These are phyloP conservation scores for Rehmannia glutinosa DNA, from an alignment of 257 asterid species.

Conservation along the genomic window DNA sequence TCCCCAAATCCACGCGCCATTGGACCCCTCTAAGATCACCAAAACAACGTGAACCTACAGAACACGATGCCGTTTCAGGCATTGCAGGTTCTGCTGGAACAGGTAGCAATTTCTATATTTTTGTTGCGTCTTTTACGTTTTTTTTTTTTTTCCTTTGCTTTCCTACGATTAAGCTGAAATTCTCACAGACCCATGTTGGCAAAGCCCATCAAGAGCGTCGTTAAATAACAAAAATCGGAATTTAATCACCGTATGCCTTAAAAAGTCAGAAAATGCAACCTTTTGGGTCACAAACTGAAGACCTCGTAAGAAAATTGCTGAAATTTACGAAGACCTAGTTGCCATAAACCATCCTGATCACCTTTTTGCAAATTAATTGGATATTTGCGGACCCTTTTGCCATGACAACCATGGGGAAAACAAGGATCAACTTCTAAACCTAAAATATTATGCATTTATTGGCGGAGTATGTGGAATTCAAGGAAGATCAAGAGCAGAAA, in stretches of 20 bases:
- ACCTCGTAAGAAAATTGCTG: background rate
- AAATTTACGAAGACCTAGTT: conserved; percentile 17
- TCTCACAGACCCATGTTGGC: conserved; percentile 1
- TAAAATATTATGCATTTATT: background rate
- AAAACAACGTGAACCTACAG: conserved; percentile 36
- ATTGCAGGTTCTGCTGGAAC: conserved; percentile 24
- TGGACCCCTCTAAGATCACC: conserved; percentile 76
- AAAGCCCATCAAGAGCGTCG: no score
- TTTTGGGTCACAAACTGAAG: conserved; percentile 8
- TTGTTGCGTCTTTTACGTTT: background rate
- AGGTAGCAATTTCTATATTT: background rate
- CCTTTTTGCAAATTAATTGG: conserved; percentile 11
- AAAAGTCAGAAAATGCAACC: background rate
- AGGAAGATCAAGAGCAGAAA: background rate
- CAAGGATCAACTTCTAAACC: background rate
- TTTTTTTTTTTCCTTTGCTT: background rate
- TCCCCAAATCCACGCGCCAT: conserved; percentile 97
- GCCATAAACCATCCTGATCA: conserved; percentile 22
- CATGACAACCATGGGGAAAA: background rate
- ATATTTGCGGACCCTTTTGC: conserved; percentile 20
- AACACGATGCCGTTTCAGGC: conserved; percentile 32
- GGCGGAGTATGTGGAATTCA: conserved; percentile 4
- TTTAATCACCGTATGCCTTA: no score
- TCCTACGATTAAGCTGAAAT: conserved; percentile 20
- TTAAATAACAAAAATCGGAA: no score